Evolutionary conservation across 768 basidiomycete genomes (phyloP).

Genomic region (Lentinula lateritia): DNA sequence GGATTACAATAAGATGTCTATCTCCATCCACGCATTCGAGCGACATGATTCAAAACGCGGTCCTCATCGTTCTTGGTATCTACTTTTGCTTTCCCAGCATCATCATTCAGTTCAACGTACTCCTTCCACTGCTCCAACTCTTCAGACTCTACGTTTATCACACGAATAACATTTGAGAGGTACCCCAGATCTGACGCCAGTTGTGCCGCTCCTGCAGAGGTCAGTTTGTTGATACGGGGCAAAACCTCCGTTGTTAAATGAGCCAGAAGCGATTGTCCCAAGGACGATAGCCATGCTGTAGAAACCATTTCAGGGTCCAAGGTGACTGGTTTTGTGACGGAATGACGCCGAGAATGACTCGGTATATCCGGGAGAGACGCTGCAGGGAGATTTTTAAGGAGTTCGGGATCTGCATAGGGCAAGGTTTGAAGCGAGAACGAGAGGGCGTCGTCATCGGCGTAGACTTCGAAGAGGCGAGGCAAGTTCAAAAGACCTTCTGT

Average conservation of each 20-base stretch:
- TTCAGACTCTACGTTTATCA: slow-evolving; percentile 82
- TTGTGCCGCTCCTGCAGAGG: slow-evolving; percentile 70
- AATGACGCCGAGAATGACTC: slow-evolving; percentile 35
- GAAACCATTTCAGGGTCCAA: slow-evolving; percentile 78
- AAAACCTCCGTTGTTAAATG: slow-evolving; percentile 68
- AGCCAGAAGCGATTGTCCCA: slow-evolving; percentile 75
- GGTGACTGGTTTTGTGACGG: slow-evolving; percentile 21
- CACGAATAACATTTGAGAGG: slow-evolving; percentile 83
- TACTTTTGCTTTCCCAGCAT: slow-evolving; percentile 31
- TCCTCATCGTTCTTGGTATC: slow-evolving; percentile 23
- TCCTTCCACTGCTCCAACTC: slow-evolving; percentile 79
- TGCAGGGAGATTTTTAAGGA: slow-evolving; percentile 42
- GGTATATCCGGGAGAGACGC: slow-evolving; percentile 26
- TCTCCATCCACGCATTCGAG: slow-evolving; percentile 32
- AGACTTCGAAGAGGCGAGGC: slow-evolving; percentile 89
- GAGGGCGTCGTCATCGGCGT: slow-evolving; percentile 87
- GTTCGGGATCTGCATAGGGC: slow-evolving; percentile 59
- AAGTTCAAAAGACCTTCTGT: slow-evolving; percentile 94
- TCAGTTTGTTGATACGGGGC: slow-evolving; percentile 63
- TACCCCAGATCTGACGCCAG: slow-evolving; percentile 85
- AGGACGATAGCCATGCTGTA: slow-evolving; percentile 86
- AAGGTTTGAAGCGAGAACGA: slow-evolving; percentile 83
- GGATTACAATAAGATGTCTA: neutral
- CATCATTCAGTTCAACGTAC: slow-evolving; percentile 57
- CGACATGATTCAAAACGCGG: slow-evolving; percentile 28